Percentiles rank a stretch among this genome's conserved stretches.
Evolutionary conservation across 2,329 filamentous ascomycete genomes (phyloP).

Genomic region (Gaeumannomyces tritici): DNA sequence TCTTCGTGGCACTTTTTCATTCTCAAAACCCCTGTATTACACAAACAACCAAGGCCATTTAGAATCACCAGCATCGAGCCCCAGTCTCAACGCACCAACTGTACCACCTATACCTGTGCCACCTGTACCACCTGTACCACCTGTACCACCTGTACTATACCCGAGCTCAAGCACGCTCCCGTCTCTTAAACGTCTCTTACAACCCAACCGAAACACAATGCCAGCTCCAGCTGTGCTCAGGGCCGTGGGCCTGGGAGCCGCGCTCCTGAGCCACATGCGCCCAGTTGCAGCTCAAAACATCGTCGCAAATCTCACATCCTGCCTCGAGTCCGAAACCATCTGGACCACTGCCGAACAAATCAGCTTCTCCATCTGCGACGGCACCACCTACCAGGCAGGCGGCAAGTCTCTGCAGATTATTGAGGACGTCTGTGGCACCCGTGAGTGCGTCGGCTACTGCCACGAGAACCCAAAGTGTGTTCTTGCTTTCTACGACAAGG

Average conservation of each 20-base stretch:
- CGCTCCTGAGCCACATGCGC: not conserved
- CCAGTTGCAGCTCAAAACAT: not conserved
- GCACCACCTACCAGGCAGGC: not conserved
- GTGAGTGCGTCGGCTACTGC: not conserved
- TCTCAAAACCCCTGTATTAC: not conserved
- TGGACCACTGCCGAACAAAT: not conserved
- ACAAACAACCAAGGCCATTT: not conserved
- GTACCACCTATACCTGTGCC: too few relatives aligned
- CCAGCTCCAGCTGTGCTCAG: not conserved
- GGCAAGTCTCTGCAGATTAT: conserved; percentile 1
- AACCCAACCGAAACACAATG: not conserved
- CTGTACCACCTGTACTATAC: not conserved
- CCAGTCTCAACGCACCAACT: not conserved
- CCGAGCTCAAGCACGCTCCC: not conserved
- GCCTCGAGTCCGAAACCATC: not conserved
- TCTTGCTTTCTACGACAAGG: not conserved
- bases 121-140: too few relatives aligned
- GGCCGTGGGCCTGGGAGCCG: conserved; percentile 1
- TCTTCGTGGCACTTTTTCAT: not conserved
- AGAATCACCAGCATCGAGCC: not conserved
- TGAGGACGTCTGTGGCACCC: not conserved
- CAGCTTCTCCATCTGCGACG: conserved; percentile 1
- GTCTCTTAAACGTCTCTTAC: not conserved
- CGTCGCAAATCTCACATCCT: not conserved
- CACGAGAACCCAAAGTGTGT: not conserved